These are phyloP conservation scores for Cotoneaster glaucophyllus DNA, from an alignment of 306 rosid genomes.

Conservation along the genomic window DNA sequence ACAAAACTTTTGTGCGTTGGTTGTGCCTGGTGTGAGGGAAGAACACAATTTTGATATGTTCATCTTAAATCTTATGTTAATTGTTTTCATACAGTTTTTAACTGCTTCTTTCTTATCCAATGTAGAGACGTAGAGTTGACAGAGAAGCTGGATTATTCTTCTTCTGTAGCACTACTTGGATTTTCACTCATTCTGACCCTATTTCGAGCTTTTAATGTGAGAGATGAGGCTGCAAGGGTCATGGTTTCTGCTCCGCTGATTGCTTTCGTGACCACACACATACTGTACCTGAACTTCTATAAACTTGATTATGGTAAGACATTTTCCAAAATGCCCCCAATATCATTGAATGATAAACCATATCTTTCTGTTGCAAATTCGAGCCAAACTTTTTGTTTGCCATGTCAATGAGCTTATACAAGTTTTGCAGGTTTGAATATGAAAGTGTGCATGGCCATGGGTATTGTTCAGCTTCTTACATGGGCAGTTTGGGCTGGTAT, in stretches of 20 bases:
- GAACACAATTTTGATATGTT: not conserved
- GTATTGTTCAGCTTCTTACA: slow-evolving; percentile 59
- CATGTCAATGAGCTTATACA: slow-evolving; percentile 9
- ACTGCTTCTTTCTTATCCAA: not conserved
- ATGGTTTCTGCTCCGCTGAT: slow-evolving; percentile 89
- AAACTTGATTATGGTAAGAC: slow-evolving; percentile 64
- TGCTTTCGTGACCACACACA: slow-evolving; percentile 84
- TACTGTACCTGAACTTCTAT: slow-evolving; percentile 82
- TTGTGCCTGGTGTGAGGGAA: not conserved
- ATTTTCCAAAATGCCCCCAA: not conserved
- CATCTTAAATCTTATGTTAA: not conserved
- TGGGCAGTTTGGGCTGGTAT: slow-evolving; percentile 74
- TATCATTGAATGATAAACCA: not conserved
- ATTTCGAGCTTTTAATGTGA: slow-evolving; percentile 64
- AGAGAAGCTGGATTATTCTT: slow-evolving; percentile 78
- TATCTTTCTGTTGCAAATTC: not conserved
- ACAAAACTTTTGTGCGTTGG: not conserved
- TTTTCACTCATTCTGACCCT: slow-evolving; percentile 63
- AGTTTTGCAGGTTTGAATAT: slow-evolving; percentile 62
- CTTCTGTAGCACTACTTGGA: slow-evolving; percentile 86
- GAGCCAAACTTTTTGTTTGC: not conserved
- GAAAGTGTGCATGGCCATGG: slow-evolving; percentile 64
- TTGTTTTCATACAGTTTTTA: not conserved
- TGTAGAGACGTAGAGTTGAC: slow-evolving; percentile 89
- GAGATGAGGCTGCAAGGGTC: slow-evolving; percentile 84